Conservation (phyloP, 148 eudicot species). For the Rhododendron vialii region DNA sequence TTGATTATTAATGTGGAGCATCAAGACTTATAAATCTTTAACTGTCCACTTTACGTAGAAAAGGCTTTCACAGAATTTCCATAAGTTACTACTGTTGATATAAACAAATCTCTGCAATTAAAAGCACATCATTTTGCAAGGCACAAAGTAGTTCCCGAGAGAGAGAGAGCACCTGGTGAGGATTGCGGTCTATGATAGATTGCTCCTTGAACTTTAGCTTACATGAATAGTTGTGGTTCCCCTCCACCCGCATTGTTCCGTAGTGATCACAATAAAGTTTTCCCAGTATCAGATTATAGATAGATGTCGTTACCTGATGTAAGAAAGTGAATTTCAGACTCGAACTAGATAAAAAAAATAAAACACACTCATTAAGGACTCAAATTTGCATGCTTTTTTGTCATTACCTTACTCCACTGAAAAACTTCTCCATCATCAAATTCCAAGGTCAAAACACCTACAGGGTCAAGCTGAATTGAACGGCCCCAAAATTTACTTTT, state of each 20-base stretch:
- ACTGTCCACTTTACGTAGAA: background rate
- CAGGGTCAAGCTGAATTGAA: conserved; percentile 89
- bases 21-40: background rate
- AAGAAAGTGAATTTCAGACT: background rate
- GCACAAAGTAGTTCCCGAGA: background rate
- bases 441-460: conserved; percentile 70
- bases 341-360: background rate
- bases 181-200: conserved; percentile 86
- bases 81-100: background rate
- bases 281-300: conserved; percentile 86
- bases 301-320: conserved; percentile 80
- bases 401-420: conserved; percentile 85
- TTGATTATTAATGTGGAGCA: background rate
- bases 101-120: background rate
- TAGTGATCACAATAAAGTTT: conserved; percentile 86
- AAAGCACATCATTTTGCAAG: background rate
- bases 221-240: conserved; percentile 59
- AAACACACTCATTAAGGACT: background rate
- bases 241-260: conserved; percentile 88
- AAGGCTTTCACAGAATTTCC: background rate
- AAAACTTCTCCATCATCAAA: conserved; percentile 94
- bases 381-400: background rate
- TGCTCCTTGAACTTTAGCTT: conserved; percentile 89
- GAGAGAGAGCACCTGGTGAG: conserved; percentile 61
- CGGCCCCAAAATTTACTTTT: conserved; percentile 98